A percentile compares a stretch with the other conserved stretches of the same genome.
Conservation (phyloP, 2,329 filamentous ascomycete species). For the Lomentospora prolificans region DNA sequence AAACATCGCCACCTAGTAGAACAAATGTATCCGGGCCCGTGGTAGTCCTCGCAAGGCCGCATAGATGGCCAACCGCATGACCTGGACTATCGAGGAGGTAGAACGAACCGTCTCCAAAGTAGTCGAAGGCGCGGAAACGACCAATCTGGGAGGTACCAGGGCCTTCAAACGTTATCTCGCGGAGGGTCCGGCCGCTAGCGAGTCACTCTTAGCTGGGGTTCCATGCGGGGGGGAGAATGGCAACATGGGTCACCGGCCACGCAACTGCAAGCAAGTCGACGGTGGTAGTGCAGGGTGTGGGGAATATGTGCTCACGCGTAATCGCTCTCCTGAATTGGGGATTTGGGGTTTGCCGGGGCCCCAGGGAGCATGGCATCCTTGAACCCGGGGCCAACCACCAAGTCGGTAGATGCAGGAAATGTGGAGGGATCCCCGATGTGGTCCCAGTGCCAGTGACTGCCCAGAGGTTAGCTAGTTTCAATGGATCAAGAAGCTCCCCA, state of each 20-base stretch:
- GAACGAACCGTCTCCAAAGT: constrained; percentile 31
- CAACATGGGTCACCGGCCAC: too few species aligned
- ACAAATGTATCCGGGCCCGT: constrained; percentile 24
- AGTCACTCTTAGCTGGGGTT: neutral
- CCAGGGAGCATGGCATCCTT: constrained; percentile 34
- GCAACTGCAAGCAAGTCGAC: neutral
- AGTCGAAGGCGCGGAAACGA: constrained; percentile 27
- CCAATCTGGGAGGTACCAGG: constrained; percentile 21
- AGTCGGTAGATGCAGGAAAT: constrained; percentile 33
- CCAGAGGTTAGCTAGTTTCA: neutral
- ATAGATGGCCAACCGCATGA: constrained; percentile 30
- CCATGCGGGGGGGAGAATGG: neutral
- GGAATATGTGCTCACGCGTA: constrained; percentile 16
- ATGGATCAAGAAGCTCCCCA: neutral
- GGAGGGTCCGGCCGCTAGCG: constrained; percentile 16
- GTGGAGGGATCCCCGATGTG: constrained; percentile 39
- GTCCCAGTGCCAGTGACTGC: constrained; percentile 39
- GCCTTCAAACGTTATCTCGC: constrained; percentile 18
- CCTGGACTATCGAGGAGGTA: constrained; percentile 31
- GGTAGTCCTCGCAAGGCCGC: constrained; percentile 28
- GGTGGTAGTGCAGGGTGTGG: neutral
- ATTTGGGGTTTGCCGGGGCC: constrained; percentile 28
- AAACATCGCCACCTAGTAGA: constrained; percentile 31
- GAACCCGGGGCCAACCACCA: constrained; percentile 45
- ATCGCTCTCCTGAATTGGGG: constrained; percentile 24